phyloP scores from a whole-genome alignment of 257 asterid species.

The Coffea eugenioides region DNA sequence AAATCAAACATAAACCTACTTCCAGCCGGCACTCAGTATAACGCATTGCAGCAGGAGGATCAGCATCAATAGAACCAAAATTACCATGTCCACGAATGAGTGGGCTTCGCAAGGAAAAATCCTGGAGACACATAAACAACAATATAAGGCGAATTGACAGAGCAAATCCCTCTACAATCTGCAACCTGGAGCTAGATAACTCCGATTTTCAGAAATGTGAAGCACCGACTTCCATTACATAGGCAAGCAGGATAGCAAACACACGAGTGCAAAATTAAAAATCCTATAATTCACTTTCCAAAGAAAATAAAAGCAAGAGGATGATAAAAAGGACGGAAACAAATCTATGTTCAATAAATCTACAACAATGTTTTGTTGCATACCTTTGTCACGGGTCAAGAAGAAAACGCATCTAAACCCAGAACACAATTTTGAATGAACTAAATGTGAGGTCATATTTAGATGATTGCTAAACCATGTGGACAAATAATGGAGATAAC shows the following conservation, averaged over 20 bases:
- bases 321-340: background rate
- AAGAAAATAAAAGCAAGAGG: background rate
- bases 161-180: background rate
- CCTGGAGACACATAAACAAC: slow-evolving; percentile 40
- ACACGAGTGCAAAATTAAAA: background rate
- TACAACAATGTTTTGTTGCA: background rate
- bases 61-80: slow-evolving; percentile 97
- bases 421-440: background rate
- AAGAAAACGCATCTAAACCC: background rate
- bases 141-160: background rate
- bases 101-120: slow-evolving; percentile 92
- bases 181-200: background rate
- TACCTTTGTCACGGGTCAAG: background rate
- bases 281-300: background rate
- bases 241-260: background rate
- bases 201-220: background rate
- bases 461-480: background rate
- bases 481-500: background rate
- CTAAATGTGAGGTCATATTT: background rate
- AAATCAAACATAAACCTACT: slow-evolving; percentile 36
- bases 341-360: background rate
- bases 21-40: slow-evolving; percentile 97
- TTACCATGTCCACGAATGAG: slow-evolving; percentile 97
- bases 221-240: background rate
- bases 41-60: slow-evolving; percentile 99